Conservation (phyloP, 768 basidiomycete species). For the Termitomyces sp. region DNA sequence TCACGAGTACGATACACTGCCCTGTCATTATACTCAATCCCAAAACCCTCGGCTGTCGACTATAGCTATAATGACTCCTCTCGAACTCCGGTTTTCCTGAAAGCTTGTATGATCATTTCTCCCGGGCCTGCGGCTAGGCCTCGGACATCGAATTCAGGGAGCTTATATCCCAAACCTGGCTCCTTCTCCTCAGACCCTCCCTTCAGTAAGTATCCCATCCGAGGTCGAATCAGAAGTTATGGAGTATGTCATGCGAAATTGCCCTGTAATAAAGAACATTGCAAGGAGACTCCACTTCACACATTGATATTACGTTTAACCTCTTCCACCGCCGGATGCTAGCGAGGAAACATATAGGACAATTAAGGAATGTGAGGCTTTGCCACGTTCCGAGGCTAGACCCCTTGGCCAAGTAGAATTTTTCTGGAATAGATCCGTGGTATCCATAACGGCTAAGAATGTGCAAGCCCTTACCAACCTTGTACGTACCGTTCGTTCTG, state of each 20-base stretch:
- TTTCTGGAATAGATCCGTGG: constrained; percentile 8
- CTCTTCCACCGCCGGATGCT: not conserved
- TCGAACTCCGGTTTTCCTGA: not conserved
- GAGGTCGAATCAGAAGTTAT: not conserved
- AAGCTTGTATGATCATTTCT: constrained; percentile 1
- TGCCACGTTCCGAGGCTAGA: constrained; percentile 8
- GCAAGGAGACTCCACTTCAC: not conserved
- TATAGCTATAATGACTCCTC: not conserved
- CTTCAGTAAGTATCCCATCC: not conserved
- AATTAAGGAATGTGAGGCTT: not conserved
- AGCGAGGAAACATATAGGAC: not conserved
- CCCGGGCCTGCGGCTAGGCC: not conserved
- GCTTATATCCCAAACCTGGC: not conserved
- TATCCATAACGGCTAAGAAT: constrained; percentile 2
- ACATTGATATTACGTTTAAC: not conserved
- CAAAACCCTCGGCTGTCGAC: not conserved
- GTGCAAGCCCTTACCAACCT: not conserved
- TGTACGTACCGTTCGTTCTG: constrained; percentile 13
- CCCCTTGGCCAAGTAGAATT: constrained; percentile 5
- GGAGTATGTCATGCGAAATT: not conserved
- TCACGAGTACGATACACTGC: not conserved
- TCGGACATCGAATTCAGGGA: not conserved
- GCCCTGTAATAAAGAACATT: not conserved
- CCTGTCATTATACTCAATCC: not conserved
- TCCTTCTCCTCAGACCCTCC: not conserved